phyloP scores from a whole-genome alignment of 257 asterid species.

The Eucommia ulmoides region DNA sequence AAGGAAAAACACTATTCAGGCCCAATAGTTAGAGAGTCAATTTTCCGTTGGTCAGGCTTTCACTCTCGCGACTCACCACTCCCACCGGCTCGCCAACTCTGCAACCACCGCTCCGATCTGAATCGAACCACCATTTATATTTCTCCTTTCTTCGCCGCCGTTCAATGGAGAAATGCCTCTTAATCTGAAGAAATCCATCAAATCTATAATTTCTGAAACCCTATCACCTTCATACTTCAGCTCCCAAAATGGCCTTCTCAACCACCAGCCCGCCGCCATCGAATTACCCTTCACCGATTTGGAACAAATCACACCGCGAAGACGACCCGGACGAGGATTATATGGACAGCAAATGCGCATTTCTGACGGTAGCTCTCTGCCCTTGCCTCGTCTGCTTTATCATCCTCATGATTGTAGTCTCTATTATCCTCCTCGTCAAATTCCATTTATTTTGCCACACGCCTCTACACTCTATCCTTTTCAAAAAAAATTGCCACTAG shows the following conservation, averaged over 20 bases:
- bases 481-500: conserved; percentile 49
- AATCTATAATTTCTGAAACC: not conserved
- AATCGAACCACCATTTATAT: too few relatives aligned
- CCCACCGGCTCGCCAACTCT: too few relatives aligned
- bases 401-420: conserved; percentile 31
- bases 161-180: too few relatives aligned
- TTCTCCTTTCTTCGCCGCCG: too few relatives aligned
- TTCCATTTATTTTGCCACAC: conserved; percentile 74
- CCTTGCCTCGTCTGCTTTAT: conserved; percentile 59
- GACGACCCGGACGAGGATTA: conserved; percentile 29
- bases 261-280: conserved; percentile 19
- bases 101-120: too few relatives aligned
- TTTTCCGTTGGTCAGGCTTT: too few relatives aligned
- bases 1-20: too few relatives aligned
- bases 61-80: too few relatives aligned
- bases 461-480: conserved; percentile 56
- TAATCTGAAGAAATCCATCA: not conserved
- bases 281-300: conserved; percentile 10
- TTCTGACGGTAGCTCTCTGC: conserved; percentile 62
- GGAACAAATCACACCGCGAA: conserved; percentile 17
- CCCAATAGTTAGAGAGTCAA: too few relatives aligned
- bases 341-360: conserved; percentile 31
- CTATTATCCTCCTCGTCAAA: conserved; percentile 41
- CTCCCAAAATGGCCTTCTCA: conserved; percentile 34
- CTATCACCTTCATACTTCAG: conserved; percentile 2